A percentile compares a stretch with the other conserved stretches of the same genome.
phyloP scores from a whole-genome alignment of 2,329 filamentous ascomycete genomes.

The Xylariales sp. region DNA sequence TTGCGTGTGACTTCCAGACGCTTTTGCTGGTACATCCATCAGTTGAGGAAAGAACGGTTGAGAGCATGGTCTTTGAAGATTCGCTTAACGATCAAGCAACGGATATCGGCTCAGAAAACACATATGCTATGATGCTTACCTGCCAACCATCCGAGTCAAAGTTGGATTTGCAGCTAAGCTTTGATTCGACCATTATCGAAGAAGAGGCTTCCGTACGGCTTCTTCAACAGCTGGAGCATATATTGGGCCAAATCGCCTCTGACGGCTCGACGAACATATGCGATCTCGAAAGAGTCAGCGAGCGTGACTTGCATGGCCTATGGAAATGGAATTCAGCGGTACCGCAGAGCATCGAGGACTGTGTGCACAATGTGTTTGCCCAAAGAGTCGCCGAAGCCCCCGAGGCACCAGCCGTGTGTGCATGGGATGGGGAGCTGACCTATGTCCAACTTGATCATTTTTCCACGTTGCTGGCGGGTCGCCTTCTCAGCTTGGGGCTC shows the following conservation, averaged over 20 bases:
- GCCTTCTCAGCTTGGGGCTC: too few species aligned
- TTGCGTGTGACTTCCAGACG: too few species aligned
- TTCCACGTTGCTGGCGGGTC: slow-evolving; percentile 11
- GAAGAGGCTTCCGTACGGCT: neutral
- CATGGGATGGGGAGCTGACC: slow-evolving; percentile 14
- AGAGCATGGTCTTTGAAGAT: too few species aligned
- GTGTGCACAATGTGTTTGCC: neutral
- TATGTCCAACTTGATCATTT: slow-evolving; percentile 18
- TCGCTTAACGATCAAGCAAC: too few species aligned
- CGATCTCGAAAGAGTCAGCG: neutral
- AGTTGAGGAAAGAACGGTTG: too few species aligned
- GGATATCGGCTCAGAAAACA: neutral
- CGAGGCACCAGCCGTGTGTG: slow-evolving; percentile 4
- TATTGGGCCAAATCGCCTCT: neutral
- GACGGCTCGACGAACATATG: neutral
- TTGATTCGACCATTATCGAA: neutral
- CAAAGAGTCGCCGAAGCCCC: neutral
- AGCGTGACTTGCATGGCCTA: neutral
- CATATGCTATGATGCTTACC: neutral
- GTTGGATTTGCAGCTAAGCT: neutral
- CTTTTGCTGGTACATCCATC: too few species aligned
- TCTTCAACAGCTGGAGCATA: neutral
- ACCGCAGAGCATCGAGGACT: neutral
- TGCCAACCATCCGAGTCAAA: neutral
- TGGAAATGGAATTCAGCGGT: neutral